These are phyloP conservation scores for Karstenula rhodostoma DNA, from an alignment of 2,329 filamentous ascomycete genomes.

Conservation along the genomic window DNA sequence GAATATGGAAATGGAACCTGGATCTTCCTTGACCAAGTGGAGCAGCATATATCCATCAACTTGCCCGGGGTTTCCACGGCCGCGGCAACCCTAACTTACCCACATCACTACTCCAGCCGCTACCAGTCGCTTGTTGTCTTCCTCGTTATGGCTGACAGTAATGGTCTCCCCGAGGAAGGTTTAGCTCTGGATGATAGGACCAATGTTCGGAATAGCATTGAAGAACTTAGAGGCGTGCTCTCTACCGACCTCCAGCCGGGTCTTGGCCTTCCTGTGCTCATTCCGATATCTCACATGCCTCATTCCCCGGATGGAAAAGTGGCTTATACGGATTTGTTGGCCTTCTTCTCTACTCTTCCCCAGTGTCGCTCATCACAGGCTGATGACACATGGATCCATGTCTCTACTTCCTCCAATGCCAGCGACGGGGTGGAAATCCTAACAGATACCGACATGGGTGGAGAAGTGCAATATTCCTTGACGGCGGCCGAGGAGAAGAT, in stretches of 20 bases:
- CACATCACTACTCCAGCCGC: neutral
- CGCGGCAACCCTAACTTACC: neutral
- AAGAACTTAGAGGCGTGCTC: slow-evolving; percentile 1
- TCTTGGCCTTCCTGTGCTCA: neutral
- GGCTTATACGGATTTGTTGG: neutral
- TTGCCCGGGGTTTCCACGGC: neutral
- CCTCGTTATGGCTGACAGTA: neutral
- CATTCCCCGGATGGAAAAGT: neutral
- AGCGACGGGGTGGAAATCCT: slow-evolving; percentile 4
- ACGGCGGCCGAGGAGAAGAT: slow-evolving; percentile 6
- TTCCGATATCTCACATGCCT: slow-evolving; percentile 7
- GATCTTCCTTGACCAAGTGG: neutral
- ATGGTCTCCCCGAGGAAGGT: neutral
- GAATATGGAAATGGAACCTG: neutral
- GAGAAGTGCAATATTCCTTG: neutral
- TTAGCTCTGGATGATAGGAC: slow-evolving; percentile 2
- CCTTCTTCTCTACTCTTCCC: neutral
- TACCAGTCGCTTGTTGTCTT: slow-evolving; percentile 1
- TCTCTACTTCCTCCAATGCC: slow-evolving; percentile 2
- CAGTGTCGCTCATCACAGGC: neutral
- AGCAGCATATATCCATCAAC: slow-evolving; percentile 3
- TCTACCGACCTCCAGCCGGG: neutral
- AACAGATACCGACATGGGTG: slow-evolving; percentile 1
- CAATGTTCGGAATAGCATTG: neutral
- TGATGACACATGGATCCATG: neutral